phyloP scores from a whole-genome alignment of 2,329 filamentous ascomycete genomes.

The Thelonectria blattea region DNA sequence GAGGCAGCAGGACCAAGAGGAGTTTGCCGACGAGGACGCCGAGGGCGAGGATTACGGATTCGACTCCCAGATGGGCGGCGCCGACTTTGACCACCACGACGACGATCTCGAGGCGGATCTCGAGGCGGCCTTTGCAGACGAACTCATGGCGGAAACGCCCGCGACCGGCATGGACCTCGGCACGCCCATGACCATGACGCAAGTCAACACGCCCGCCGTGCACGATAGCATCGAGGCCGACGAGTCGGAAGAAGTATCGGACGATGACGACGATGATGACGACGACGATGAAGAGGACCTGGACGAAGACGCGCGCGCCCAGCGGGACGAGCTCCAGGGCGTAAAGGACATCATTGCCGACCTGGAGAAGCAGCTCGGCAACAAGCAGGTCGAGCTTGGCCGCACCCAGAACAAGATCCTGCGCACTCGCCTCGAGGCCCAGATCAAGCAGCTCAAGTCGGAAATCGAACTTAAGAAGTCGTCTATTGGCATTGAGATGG shows the following conservation, averaged over 20 bases:
- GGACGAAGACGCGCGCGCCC: conserved; percentile 59
- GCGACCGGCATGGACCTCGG: conserved; percentile 50
- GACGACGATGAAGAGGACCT: conserved; percentile 61
- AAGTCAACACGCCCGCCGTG: conserved; percentile 52
- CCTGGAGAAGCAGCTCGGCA: conserved; percentile 57
- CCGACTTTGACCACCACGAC: conserved; percentile 43
- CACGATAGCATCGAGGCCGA: conserved; percentile 54
- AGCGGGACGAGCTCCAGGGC: conserved; percentile 58
- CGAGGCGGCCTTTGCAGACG: conserved; percentile 58
- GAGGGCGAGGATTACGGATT: conserved; percentile 55
- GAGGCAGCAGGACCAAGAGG: conserved; percentile 46
- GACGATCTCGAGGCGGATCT: conserved; percentile 63
- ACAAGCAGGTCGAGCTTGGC: conserved; percentile 52
- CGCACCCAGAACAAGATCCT: conserved; percentile 55
- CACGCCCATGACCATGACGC: conserved; percentile 53
- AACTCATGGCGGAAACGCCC: conserved; percentile 48
- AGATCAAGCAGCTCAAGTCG: conserved; percentile 54
- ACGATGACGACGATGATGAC: conserved; percentile 58
- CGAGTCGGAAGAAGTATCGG: conserved; percentile 46
- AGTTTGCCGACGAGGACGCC: conserved; percentile 58
- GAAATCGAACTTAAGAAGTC: conserved; percentile 54
- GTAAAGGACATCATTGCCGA: conserved; percentile 61
- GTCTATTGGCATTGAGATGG: conserved; percentile 50
- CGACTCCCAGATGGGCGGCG: conserved; percentile 40
- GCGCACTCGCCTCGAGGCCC: conserved; percentile 55